phyloP scores from a whole-genome alignment of 1,284 basidiomycete genomes.

The Polyporus tsugae region DNA sequence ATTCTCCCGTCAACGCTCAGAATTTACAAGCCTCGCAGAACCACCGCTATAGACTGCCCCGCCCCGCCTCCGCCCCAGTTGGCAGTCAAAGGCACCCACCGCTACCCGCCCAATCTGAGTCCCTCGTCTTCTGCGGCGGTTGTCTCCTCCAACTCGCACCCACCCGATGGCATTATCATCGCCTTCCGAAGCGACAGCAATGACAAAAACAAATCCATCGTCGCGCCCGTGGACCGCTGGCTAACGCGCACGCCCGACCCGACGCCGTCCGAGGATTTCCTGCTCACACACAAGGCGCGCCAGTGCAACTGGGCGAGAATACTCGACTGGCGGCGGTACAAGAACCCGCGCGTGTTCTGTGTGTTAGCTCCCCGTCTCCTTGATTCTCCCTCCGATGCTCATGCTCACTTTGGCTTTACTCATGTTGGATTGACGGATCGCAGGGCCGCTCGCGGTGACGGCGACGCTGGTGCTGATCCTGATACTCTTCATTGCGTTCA shows the following conservation, averaged over 20 bases:
- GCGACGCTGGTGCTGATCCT: constrained; percentile 38
- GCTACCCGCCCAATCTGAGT: not conserved
- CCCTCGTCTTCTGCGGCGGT: not conserved
- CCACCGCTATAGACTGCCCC: not conserved
- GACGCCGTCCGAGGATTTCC: constrained; percentile 36
- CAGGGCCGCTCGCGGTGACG: constrained; percentile 4
- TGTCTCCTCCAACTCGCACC: not conserved
- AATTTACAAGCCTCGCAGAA: not conserved
- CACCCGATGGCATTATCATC: not conserved
- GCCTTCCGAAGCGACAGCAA: not conserved
- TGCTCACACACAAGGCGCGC: constrained; percentile 23
- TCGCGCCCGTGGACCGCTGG: constrained; percentile 20
- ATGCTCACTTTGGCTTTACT: not conserved
- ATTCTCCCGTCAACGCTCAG: not conserved
- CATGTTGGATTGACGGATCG: not conserved
- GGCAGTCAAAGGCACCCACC: not conserved
- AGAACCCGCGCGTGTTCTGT: constrained; percentile 16
- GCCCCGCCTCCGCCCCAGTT: not conserved
- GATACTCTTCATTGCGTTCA: constrained; percentile 57
- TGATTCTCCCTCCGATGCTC: not conserved
- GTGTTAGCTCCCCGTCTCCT: not conserved
- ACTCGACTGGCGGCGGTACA: constrained; percentile 14
- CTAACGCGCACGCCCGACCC: constrained; percentile 49
- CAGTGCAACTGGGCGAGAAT: constrained; percentile 16
- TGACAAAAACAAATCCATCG: constrained; percentile 15